Evolutionary conservation across 441 rosid genomes (phyloP), one percentile per base, ranked within the genome.

Genomic region (Populus tomentosa): DNA sequence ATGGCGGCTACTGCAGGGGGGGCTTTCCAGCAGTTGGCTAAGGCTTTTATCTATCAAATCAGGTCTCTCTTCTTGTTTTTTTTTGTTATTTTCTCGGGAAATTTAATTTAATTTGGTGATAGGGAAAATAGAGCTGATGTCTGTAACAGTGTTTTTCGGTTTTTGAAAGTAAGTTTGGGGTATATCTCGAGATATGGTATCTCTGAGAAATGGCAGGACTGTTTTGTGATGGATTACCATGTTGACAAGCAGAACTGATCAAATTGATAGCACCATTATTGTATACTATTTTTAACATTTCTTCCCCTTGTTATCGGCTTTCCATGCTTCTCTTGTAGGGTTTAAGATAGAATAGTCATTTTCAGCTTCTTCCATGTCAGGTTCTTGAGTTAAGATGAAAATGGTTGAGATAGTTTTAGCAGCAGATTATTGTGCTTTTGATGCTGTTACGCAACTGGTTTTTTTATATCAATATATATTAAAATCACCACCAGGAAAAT

Each of bases 1-100:
- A 10, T 53, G 72, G 82, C 88, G 85, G 86, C 83, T 70, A 50
- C 73, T 64, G 30, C 72, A 36, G 66, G 63, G 75, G 79, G 81
- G 78, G 77, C 78, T 84, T 75, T 73, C 42, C 79, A 70, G 28
- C n/a, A 59, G 66, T 10, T 56, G 71, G 66, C 40, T 73, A 62
- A 67, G 28, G 73, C 75, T 78, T 36, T 42, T 32, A 40, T 74
- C 77, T n/a, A 63, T 81, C 84, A 64, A 75, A 74, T 82, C 84
- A 72, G 62, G 13, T 50, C 62, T 33, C 7, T 42, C 0, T 7
- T 28, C n/a, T 40, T 40, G 6, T 1, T 3, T 62, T 35, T 62
- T 21, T 7, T 8, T 18, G 24, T 74, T 10, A 7, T 72, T 53
- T 21, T 3, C 6, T 20, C 11, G 7, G 40, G 32, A 10, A 46